These are phyloP conservation scores for Cyclotella sp. DNA, from an alignment of 108 stramenopile genomes.

Conservation along the genomic window DNA sequence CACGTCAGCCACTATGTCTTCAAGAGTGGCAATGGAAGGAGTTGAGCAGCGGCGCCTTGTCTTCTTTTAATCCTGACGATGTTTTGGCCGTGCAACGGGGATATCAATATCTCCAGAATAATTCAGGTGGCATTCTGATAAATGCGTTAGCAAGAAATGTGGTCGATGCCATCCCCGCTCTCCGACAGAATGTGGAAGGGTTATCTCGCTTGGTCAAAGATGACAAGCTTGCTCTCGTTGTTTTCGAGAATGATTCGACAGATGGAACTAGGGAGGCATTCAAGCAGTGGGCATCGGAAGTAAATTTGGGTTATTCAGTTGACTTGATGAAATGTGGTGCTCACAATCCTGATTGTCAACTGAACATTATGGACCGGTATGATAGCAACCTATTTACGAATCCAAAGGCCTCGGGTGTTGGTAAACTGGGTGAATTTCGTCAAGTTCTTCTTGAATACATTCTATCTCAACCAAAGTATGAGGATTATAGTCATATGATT, in stretches of 20 bases:
- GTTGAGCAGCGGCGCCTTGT: constrained; percentile 44
- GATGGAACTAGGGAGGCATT: constrained; percentile 54
- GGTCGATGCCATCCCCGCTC: constrained; percentile 45
- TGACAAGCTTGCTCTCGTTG: constrained; percentile 48
- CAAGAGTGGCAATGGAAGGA: constrained; percentile 47
- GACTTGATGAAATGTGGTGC: constrained; percentile 57
- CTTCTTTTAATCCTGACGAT: constrained; percentile 52
- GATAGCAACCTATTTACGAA: constrained; percentile 49
- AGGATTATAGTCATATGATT: constrained; percentile 58
- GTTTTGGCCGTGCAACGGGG: constrained; percentile 53
- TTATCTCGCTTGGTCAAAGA: constrained; percentile 47
- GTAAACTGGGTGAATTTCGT: constrained; percentile 59
- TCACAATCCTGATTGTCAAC: constrained; percentile 50
- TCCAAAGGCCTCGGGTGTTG: constrained; percentile 49
- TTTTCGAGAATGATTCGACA: constrained; percentile 62
- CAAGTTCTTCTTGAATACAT: constrained; percentile 54
- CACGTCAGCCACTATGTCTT: constrained; percentile 38
- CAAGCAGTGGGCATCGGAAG: constrained; percentile 44
- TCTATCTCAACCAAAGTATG: constrained; percentile 38
- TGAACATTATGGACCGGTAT: constrained; percentile 52
- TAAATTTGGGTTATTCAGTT: constrained; percentile 33
- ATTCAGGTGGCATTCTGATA: constrained; percentile 47
- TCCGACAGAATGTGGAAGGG: constrained; percentile 50
- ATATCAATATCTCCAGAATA: constrained; percentile 43
- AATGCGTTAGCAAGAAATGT: constrained; percentile 58